Base-by-base conservation (phyloP, 495 filamentous ascomycete species). In the Parachaetomium inaequale region DNA sequence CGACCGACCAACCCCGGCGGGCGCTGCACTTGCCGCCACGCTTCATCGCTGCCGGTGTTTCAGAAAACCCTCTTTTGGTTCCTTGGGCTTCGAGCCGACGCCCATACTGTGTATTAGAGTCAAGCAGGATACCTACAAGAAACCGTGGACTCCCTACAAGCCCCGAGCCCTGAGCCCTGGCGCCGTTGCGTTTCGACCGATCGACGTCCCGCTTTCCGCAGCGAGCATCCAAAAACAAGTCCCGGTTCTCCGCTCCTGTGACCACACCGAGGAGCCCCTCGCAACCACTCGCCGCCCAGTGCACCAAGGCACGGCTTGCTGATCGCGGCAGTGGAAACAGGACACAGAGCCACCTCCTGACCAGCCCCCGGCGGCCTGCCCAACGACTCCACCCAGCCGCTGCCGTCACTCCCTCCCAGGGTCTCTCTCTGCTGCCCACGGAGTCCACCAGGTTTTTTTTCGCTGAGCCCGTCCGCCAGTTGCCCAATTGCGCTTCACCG, bases 291-390 rank as follows among this genome's bases (percentile, higher is more conserved):
- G 43, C 36, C 40, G 23, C 51, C 38, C 53, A 45, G 49, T 36
- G 51, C 54, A 49, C 53, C 66, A 67, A 69, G 70, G 70, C 65
- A 69, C 63, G 64, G 59, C 55, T 66, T 63, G 68, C 70, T 71
- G 70, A 71, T 71, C 70, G 69, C 67, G 67, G 70, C 63, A 68
- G 64, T 36, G 54, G 61, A 73, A 71, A 67, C 67, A 63, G 67
- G 65, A 56, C 66, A 54, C 53, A 45, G 58, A 60, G 31, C 26
- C 34, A 55, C 55, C 65, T 66, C 64, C 66, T 67, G 66, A 66
- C 63, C 69, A 63, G 55, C 63, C 56, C 57, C 49, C 47, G 8
- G 40, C 17, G 34, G 7, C 4, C 38, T 42, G 46, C 45, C 45
- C 56, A 19, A 38, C 28, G 25, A 32, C 23, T 26, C 46, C 34